Percentiles rank a stretch among this genome's conserved stretches.
Conservation (phyloP, 495 filamentous ascomycete species). For the Hypoxylon crocopeplum region DNA sequence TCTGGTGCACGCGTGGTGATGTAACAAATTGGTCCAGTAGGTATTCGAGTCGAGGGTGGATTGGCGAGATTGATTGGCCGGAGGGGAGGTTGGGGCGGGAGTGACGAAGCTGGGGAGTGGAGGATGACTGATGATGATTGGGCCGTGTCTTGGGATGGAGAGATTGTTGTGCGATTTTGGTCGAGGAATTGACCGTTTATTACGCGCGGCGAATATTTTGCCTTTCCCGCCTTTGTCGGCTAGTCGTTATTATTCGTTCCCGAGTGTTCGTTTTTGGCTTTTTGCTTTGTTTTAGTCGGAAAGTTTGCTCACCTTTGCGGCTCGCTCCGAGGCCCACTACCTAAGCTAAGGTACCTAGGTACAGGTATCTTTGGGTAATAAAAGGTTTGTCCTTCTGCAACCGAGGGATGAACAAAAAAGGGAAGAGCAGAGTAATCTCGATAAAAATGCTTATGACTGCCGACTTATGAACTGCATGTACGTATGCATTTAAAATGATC, state of each 20-base stretch:
- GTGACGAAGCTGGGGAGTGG: conserved; percentile 11
- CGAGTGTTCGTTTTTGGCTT: neutral
- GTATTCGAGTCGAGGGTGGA: conserved; percentile 36
- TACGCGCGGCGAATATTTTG: conserved; percentile 18
- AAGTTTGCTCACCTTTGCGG: conserved; percentile 36
- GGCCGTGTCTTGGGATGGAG: conserved; percentile 10
- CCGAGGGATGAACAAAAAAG: neutral
- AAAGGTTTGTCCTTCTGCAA: neutral
- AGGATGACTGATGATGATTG: conserved; percentile 33
- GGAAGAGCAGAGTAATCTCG: conserved; percentile 3
- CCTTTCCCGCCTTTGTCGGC: conserved; percentile 5
- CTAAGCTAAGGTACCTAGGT: too few species aligned
- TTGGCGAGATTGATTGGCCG: conserved; percentile 44
- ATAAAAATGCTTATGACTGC: conserved; percentile 15
- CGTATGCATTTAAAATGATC: conserved; percentile 16
- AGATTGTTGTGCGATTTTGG: conserved; percentile 34
- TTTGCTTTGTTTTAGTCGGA: conserved; percentile 13
- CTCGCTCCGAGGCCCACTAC: conserved; percentile 27
- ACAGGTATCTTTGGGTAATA: neutral
- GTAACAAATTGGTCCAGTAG: conserved; percentile 41
- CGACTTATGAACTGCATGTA: conserved; percentile 21
- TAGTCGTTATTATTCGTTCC: conserved; percentile 31
- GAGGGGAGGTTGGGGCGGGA: conserved; percentile 20
- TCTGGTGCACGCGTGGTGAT: conserved; percentile 43
- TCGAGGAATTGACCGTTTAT: conserved; percentile 25